A percentile compares a stretch with the other conserved stretches of the same genome.
Conservation (phyloP, 345 rosid genomes). For the Gossypium bickii region DNA sequence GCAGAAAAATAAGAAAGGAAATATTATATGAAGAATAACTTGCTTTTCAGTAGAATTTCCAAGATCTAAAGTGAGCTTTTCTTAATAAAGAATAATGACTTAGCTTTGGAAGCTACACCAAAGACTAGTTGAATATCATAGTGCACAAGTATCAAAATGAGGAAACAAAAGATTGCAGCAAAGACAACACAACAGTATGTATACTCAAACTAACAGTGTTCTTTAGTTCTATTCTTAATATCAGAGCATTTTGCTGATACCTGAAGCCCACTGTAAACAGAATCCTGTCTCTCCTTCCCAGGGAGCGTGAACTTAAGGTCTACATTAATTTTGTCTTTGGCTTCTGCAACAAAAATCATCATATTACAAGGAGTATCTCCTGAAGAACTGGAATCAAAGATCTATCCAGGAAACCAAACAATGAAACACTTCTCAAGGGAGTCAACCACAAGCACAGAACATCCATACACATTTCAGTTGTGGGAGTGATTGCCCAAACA, state of each 20-base stretch:
- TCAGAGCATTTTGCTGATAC: slow-evolving; percentile 25
- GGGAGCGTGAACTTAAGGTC: slow-evolving; percentile 79
- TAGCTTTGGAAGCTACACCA: background rate
- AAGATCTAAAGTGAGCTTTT: background rate
- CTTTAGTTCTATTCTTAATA: background rate
- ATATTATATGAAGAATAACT: background rate
- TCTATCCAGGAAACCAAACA: background rate
- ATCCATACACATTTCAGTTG: background rate
- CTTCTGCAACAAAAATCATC: slow-evolving; percentile 36
- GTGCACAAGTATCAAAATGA: background rate
- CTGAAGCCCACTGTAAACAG: slow-evolving; percentile 90
- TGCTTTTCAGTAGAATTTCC: background rate
- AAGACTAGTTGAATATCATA: background rate
- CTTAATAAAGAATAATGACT: background rate
- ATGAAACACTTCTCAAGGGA: background rate
- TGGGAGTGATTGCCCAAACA: background rate
- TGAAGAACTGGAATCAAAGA: slow-evolving; percentile 5
- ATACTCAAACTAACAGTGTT: background rate
- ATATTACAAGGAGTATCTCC: slow-evolving; percentile 15
- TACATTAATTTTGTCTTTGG: slow-evolving; percentile 41
- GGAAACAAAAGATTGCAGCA: background rate
- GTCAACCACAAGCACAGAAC: background rate
- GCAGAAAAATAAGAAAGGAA: background rate
- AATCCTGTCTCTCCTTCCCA: slow-evolving; percentile 96
- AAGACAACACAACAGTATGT: background rate